These are phyloP conservation scores for Cutaneotrichosporon spelunceum DNA, from an alignment of 1,284 basidiomycete genomes.

Conservation along the genomic window DNA sequence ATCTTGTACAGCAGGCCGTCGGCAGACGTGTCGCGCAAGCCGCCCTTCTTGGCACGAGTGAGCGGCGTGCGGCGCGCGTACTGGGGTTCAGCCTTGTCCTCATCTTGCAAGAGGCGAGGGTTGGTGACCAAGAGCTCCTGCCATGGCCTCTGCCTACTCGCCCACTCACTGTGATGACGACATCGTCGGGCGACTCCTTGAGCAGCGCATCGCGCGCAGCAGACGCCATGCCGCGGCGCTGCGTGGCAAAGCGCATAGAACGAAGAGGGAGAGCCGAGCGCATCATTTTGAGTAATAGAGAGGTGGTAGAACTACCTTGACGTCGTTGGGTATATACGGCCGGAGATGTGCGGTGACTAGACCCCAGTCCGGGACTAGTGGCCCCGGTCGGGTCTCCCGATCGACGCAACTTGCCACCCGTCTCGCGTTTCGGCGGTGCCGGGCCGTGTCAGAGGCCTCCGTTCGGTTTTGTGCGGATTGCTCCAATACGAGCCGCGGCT, in stretches of 20 bases:
- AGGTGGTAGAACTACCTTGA: background rate
- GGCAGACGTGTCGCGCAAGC: conserved; percentile 33
- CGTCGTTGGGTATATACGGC: conserved; percentile 3
- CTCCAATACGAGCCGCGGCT: background rate
- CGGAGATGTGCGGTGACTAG: conserved; percentile 5
- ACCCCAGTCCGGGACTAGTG: background rate
- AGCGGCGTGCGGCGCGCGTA: conserved; percentile 33
- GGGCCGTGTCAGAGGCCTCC: background rate
- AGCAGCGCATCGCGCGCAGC: conserved; percentile 50
- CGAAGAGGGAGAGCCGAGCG: conserved; percentile 6
- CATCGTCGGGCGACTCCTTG: conserved; percentile 66
- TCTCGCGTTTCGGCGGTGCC: no score
- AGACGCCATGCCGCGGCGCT: conserved; percentile 10
- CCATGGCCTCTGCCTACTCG: no score
- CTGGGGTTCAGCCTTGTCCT: conserved; percentile 46
- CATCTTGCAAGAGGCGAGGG: no score
- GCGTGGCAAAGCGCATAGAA: conserved; percentile 4
- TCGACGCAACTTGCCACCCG: no score
- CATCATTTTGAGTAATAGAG: conserved; percentile 1
- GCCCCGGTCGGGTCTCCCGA: conserved; percentile 8
- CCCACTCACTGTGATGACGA: conserved; percentile 77
- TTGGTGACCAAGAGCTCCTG: no score
- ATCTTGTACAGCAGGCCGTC: conserved; percentile 31
- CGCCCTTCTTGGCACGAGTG: conserved; percentile 33
- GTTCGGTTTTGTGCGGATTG: background rate